Base-by-base conservation (phyloP, 2,329 filamentous ascomycete genomes). In the Xylariaceae sp. region DNA sequence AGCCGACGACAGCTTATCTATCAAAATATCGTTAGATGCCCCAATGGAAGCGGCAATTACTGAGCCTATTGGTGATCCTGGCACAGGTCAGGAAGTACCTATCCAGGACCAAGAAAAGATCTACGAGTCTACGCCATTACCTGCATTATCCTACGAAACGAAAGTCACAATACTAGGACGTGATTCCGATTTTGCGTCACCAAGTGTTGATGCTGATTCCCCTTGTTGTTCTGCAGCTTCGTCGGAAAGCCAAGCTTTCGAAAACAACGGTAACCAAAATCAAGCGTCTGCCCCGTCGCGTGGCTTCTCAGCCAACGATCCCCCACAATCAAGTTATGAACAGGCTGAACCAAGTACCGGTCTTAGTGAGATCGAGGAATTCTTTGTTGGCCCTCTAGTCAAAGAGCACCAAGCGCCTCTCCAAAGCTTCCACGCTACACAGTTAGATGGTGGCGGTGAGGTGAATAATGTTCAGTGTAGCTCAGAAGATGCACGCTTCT, bases 141-240 rank as follows among this genome's bases (percentile, higher is more conserved):
- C 63, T 11, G 67, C 73, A 20, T 62, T 70, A 13, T 64, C 72
- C n/a, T 69, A 75, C 43, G 72, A 76, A 57, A 78, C 78, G 8
- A 79, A 76, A 15, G 76, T 81, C 45, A 78, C 77, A 4, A 77
- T 82, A 35, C 64, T 82, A 26, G 75, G 77, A 7, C 76, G 75
- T 40, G 75, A 77, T 46, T 71, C 71, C 40, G 74, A 75, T 42
- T 74, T 75, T 21, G 47, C 60, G 3, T 50, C 64, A 6, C 43
- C 60, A 6, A 20, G 42, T 29, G 40, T 37, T 49, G 59, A 60
- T 13, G n/a, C 16, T 13, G 46, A 59, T 11, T 50, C 55, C 7
- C 20, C 16, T 18, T 16, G 50, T 16, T 45, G 49, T 21, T 45
- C 30, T 30, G 20, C 33, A 15, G 15, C 29, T 29, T 9, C 20